A percentile compares a stretch with the other conserved stretches of the same genome.
Evolutionary conservation across 352 stramenopile genomes (phyloP).

Genomic region (Phytophthora cryptogea): DNA sequence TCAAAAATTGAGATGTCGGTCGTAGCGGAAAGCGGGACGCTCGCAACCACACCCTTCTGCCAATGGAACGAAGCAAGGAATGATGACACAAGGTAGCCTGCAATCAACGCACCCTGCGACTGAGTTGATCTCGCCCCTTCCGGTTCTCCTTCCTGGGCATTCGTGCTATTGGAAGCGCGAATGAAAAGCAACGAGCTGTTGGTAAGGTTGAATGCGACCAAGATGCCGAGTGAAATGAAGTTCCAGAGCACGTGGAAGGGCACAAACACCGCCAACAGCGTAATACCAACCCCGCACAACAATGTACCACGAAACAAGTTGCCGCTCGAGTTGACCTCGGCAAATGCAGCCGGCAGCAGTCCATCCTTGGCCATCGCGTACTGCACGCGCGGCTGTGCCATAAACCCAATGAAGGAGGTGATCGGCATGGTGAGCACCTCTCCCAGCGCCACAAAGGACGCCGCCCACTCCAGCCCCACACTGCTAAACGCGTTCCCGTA

Average conservation of each 20-base stretch:
- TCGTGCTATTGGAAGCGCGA: conserved; percentile 40
- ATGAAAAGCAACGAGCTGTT: conserved; percentile 84
- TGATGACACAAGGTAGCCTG: conserved; percentile 54
- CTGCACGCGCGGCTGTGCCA: conserved; percentile 91
- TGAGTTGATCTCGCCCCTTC: conserved; percentile 5
- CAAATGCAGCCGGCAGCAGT: conserved; percentile 90
- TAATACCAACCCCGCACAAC: conserved; percentile 53
- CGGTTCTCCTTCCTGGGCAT: conserved; percentile 1
- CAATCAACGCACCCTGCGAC: conserved; percentile 47
- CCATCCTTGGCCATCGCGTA: conserved; percentile 95
- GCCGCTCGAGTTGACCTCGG: conserved; percentile 61
- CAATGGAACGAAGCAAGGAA: conserved; percentile 77
- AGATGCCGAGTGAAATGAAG: conserved; percentile 90
- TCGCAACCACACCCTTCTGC: conserved; percentile 69
- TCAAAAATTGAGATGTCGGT: conserved; percentile 39
- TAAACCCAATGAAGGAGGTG: conserved; percentile 94
- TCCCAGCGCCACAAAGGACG: conserved; percentile 87
- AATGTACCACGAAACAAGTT: conserved; percentile 79
- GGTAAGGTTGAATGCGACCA: conserved; percentile 91
- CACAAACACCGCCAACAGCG: conserved; percentile 70
- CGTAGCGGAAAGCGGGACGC: conserved; percentile 28
- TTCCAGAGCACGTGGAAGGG: conserved; percentile 89
- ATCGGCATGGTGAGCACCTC: conserved; percentile 96
- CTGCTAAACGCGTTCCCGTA: conserved; percentile 81
- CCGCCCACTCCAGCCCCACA: conserved; percentile 65